Evolutionary conservation across 1,139 yeast genomes (phyloP), one percentile per base, ranked within the genome.

Genomic region (Candida pseudoviswanathii): DNA sequence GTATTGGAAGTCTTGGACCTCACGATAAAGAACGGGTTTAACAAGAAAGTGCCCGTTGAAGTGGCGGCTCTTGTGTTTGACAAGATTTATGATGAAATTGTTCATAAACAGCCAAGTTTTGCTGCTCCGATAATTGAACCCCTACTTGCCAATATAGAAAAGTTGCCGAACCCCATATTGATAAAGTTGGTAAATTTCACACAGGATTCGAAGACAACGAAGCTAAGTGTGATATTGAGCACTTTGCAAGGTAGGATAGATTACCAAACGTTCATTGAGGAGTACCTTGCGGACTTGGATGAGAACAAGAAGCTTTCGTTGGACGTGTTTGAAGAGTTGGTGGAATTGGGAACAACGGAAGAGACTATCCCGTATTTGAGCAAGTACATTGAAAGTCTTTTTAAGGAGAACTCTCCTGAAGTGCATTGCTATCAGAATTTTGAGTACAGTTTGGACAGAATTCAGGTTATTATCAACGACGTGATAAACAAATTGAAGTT

Each of bases 381-480:
- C 22, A 44, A 42, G 6, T 68, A 71, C 48, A 57, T 74, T 8
- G 77, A 74, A 46, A 48, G 55, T 3, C 49, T 73, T 10, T 75
- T 64, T 51, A 54, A 51, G 3, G 66, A 66, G 3, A 48, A 53
- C 1, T 59, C 63, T 8, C 79, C 78, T 0, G 54, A 56, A 27
- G 64, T 66, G 3, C 80, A 76, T 54, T 77, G 75, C 53, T 73
- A 66, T 57, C 51, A 63, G 46, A 57, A 72, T 50, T 51, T 62
- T 37, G 71, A 74, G 32, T 57, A 58, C 41, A 73, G 63, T 53
- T 53, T 73, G 24, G 67, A 67, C 41, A 55, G 70, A 29, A 60
- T 74, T 4, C 77, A 73, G 49, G 32, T 52, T 26, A 32, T 65
- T 22, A 45, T 58, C 8, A 53, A 54, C 37, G 37, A 50, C 9